These are phyloP conservation scores for Cyamopsis tetragonoloba DNA, from an alignment of 306 rosid genomes.

Conservation along the genomic window DNA sequence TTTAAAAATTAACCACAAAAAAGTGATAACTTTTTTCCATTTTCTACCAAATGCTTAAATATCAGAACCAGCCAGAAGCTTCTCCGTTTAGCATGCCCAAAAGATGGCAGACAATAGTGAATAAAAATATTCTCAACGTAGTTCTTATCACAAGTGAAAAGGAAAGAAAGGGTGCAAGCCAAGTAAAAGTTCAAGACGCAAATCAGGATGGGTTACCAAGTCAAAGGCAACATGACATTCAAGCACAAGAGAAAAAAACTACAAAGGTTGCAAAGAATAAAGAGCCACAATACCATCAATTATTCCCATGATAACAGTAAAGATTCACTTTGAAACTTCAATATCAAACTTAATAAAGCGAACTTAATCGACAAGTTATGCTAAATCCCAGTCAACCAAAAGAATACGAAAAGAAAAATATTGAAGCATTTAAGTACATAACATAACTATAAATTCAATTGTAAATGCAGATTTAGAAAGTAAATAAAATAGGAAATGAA, in stretches of 20 bases:
- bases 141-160: neutral
- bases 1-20: neutral
- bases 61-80: slow-evolving; percentile 2
- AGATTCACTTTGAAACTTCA: neutral
- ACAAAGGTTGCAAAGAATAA: neutral
- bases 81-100: neutral
- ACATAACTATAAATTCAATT: slow-evolving; percentile 6
- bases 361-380: neutral
- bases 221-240: slow-evolving; percentile 5
- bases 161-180: neutral
- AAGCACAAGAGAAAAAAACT: neutral
- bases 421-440: neutral
- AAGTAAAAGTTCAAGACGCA: neutral
- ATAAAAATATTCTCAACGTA: neutral
- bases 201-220: neutral
- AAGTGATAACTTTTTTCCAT: neutral
- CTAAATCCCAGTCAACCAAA: neutral
- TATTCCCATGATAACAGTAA: neutral
- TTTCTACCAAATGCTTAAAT: slow-evolving; percentile 3
- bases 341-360: neutral
- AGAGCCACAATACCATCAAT: neutral
- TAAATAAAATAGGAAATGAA: neutral
- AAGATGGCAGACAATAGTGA: neutral
- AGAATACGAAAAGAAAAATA: neutral
- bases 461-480: neutral